These are phyloP conservation scores for Pichia norvegensis DNA, from an alignment of 1,139 yeast genomes.

Conservation along the genomic window DNA sequence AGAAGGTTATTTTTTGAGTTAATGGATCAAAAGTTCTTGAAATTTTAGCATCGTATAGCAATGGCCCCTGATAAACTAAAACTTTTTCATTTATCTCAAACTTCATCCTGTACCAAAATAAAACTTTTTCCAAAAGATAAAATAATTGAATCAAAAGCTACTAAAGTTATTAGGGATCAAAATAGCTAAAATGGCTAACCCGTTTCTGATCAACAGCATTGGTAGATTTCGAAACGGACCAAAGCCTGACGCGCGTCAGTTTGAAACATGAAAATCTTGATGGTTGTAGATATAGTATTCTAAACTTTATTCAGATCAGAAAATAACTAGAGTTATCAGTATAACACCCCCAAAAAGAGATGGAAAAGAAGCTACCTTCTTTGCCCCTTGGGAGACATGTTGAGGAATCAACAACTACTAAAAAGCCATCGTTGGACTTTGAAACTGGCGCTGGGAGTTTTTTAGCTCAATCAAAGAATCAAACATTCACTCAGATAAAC, in stretches of 20 bases:
- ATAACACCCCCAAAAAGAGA: background rate
- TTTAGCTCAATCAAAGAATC: background rate
- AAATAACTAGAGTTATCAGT: no score
- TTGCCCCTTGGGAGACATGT: background rate
- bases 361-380: slow-evolving; percentile 5
- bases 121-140: background rate
- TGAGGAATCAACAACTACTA: background rate
- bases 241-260: background rate
- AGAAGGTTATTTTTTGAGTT: slow-evolving; percentile 33
- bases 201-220: no score
- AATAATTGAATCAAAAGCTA: background rate
- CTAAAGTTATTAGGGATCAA: no score
- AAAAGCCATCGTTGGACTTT: background rate
- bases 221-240: no score
- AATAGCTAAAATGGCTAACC: no score
- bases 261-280: background rate
- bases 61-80: slow-evolving; percentile 85
- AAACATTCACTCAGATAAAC: background rate
- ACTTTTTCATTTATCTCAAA: slow-evolving; percentile 17
- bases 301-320: no score
- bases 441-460: background rate
- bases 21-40: slow-evolving; percentile 55
- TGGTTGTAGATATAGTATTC: background rate
- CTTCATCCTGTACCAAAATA: background rate
- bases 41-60: slow-evolving; percentile 83